phyloP scores from a whole-genome alignment of 2,329 filamentous ascomycete species.

The Xylaria sp. region DNA sequence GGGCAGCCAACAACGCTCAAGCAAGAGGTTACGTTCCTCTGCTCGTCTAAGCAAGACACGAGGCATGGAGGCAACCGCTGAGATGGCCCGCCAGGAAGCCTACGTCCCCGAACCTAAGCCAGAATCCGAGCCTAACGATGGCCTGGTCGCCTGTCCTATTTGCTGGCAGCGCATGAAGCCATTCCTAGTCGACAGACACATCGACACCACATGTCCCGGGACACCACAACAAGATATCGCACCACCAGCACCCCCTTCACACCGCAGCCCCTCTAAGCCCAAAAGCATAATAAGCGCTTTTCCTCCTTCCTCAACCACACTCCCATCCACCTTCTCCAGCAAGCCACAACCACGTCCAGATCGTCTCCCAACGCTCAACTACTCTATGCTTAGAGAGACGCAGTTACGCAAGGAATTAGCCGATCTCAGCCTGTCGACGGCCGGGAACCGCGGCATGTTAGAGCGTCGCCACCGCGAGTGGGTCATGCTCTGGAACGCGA shows the following conservation, averaged over 20 bases:
- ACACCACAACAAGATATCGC: constrained; percentile 51
- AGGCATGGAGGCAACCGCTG: constrained; percentile 53
- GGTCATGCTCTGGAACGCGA: constrained; percentile 96
- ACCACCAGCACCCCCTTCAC: constrained; percentile 13
- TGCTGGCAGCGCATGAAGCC: constrained; percentile 85
- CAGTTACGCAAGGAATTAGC: constrained; percentile 82
- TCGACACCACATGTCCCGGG: constrained; percentile 71
- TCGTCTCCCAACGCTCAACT: constrained; percentile 83
- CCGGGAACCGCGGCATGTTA: constrained; percentile 75
- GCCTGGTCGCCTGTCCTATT: constrained; percentile 84
- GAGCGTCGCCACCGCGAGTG: constrained; percentile 89
- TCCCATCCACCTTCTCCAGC: constrained; percentile 28
- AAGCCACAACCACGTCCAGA: constrained; percentile 57
- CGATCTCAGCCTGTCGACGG: constrained; percentile 80
- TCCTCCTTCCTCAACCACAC: constrained; percentile 29
- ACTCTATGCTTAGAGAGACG: constrained; percentile 84
- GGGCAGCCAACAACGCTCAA: constrained; percentile 48
- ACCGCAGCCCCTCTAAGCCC: constrained; percentile 28
- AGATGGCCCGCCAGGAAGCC: constrained; percentile 51
- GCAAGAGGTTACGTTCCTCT: constrained; percentile 66
- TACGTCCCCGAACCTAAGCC: constrained; percentile 40
- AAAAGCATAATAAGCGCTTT: constrained; percentile 35
- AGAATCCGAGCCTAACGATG: constrained; percentile 66
- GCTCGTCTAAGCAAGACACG: constrained; percentile 59
- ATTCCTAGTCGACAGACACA: constrained; percentile 79